A percentile compares a stretch with the other conserved stretches of the same genome.
These are phyloP conservation scores for Solanum clarkiae DNA, from an alignment of 257 asterid genomes.

Conservation along the genomic window DNA sequence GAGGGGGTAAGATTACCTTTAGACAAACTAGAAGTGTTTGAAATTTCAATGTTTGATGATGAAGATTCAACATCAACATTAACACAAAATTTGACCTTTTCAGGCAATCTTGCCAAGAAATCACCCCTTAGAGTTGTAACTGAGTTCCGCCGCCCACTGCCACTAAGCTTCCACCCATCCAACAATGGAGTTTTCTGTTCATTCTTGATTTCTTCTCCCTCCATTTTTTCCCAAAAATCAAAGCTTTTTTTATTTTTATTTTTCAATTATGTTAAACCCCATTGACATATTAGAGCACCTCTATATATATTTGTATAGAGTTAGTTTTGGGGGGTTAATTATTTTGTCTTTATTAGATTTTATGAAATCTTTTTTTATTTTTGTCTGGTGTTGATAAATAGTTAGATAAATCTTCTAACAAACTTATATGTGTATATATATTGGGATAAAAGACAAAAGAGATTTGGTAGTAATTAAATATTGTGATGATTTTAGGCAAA, in stretches of 20 bases:
- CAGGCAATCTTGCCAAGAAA: conserved; percentile 54
- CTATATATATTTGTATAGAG: background rate
- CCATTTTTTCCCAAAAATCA: background rate
- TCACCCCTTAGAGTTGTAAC: conserved; percentile 46
- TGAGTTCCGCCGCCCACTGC: conserved; percentile 45
- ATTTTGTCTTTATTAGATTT: background rate
- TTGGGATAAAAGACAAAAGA: background rate
- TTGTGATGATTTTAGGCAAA: background rate
- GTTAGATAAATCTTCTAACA: background rate
- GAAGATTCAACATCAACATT: conserved; percentile 54
- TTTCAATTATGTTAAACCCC: background rate
- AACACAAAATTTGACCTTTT: conserved; percentile 44
- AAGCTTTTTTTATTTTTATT: background rate
- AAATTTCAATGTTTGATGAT: conserved; percentile 27
- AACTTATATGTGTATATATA: background rate
- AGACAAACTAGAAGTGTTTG: conserved; percentile 31
- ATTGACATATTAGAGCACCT: background rate
- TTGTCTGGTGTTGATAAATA: background rate
- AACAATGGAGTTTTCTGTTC: conserved; percentile 34
- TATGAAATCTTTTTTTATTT: background rate
- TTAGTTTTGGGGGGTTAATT: background rate
- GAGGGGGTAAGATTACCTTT: conserved; percentile 23
- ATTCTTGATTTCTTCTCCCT: background rate
- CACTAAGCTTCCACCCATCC: conserved; percentile 23
- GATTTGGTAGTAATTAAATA: background rate